Evolutionary conservation across 2,329 filamentous ascomycete genomes (phyloP), one percentile per base, ranked within the genome.

Genomic region (Cordyceps cateniannulata): DNA sequence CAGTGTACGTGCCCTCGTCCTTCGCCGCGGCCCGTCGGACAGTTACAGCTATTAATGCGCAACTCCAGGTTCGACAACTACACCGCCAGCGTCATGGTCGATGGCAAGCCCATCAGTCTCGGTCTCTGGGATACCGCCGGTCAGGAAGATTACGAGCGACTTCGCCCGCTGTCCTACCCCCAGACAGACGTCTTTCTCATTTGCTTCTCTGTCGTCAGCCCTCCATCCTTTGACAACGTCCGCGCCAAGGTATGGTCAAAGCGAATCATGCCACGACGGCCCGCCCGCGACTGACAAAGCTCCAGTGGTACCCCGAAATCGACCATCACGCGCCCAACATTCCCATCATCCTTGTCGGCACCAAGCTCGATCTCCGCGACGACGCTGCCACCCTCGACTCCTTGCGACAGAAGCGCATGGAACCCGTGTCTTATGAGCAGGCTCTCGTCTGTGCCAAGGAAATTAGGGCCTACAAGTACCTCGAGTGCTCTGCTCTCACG

Each of bases 141-240:
- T 72, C 95, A 98, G 81, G 93, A 98, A 79, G 93, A 98, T 83
- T 98, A 98, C 80, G 93, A 98, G 74, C 85, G 93, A 76, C 82
- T 98, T 72, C 88, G 93, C 70, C 93, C 93, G 64, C 86, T 99
- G 63, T 98, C 93, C 47, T 99, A 98, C 77, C 95, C 95, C 12
- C 93, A 99, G 80, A 98, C 95, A 63, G 95, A 99, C 71, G 95
- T 98, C 53, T 98, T 98, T 77, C 82, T 98, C 67, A 97, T 98
- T 74, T 98, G 93, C 79, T 98, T 98, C 79, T 97, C 93, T 66
- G 96, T 98, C 72, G 93, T 97, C 77, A 96, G 90, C 85, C 93
- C 93, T 53, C 91, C 95, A 24, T 97, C 93, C 35, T 98, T 97
- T 72, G 95, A 98, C 78, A 99, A 99, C 85, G 93, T 99, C 73